phyloP scores from a whole-genome alignment of 345 rosid species.

The Alliaria petiolata region DNA sequence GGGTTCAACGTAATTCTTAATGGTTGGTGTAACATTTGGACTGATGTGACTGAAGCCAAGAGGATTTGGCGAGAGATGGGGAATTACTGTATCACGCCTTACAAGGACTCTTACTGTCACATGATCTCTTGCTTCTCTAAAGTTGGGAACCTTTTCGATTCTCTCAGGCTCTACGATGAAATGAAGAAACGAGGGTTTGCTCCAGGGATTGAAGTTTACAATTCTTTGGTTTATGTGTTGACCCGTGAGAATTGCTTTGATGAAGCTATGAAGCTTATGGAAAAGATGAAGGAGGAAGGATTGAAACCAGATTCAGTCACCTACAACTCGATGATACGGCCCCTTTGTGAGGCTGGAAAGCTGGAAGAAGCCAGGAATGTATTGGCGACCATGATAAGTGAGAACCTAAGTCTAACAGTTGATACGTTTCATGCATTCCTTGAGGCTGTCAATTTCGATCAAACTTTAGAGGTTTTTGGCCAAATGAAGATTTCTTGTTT shows the following conservation, averaged over 20 bases:
- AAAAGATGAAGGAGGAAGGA: conserved; percentile 54
- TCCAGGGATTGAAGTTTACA: conserved; percentile 64
- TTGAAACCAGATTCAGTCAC: conserved; percentile 62
- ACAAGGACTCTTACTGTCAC: conserved; percentile 56
- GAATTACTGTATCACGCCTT: conserved; percentile 55
- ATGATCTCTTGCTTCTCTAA: conserved; percentile 87
- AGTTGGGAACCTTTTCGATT: conserved; percentile 78
- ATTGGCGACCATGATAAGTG: conserved; percentile 53
- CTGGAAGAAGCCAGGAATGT: conserved; percentile 58
- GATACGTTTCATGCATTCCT: conserved; percentile 84
- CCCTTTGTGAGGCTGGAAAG: conserved; percentile 56
- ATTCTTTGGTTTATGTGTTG: conserved; percentile 68
- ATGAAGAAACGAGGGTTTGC: conserved; percentile 78
- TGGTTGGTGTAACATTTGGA: conserved; percentile 73
- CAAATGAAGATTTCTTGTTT: conserved; percentile 55
- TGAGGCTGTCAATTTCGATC: conserved; percentile 43
- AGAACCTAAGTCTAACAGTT: conserved; percentile 47
- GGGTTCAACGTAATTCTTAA: conserved; percentile 72
- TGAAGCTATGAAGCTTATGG: conserved; percentile 62
- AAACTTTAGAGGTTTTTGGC: conserved; percentile 47
- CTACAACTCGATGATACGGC: conserved; percentile 67
- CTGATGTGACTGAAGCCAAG: conserved; percentile 76
- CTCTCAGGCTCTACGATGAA: conserved; percentile 74
- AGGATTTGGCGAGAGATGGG: conserved; percentile 90
- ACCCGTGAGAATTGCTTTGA: conserved; percentile 61